phyloP scores from a whole-genome alignment of 225 moss, liverwort and hornwort genomes.

The Bryoerythrophyllum caledonicum region DNA sequence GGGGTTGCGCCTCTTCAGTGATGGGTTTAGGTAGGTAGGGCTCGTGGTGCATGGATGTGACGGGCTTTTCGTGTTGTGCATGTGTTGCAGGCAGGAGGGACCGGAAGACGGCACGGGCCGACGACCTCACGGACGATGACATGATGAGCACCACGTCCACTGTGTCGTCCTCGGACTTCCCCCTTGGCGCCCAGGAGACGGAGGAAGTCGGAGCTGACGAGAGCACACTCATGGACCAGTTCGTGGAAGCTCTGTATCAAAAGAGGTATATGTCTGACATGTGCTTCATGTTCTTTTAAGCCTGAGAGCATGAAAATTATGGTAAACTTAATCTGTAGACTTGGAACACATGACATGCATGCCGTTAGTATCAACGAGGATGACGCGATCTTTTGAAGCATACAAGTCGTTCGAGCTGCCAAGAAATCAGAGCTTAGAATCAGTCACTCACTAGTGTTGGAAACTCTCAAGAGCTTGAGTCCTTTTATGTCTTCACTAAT shows the following conservation, averaged over 20 bases:
- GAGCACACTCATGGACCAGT: constrained; percentile 67
- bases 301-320: no score
- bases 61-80: background rate
- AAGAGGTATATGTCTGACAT: no score
- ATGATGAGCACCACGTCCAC: constrained; percentile 84
- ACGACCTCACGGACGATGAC: constrained; percentile 75
- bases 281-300: no score
- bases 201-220: constrained; percentile 67
- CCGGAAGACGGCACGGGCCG: constrained; percentile 52
- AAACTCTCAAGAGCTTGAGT: background rate
- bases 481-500: background rate
- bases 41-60: constrained; percentile 16
- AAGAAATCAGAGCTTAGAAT: background rate
- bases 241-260: constrained; percentile 73
- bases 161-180: constrained; percentile 65
- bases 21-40: constrained; percentile 18
- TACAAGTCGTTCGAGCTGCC: background rate
- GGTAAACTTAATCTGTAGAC: background rate
- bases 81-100: constrained; percentile 60
- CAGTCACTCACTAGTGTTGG: background rate
- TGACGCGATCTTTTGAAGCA: background rate
- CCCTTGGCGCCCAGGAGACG: constrained; percentile 45
- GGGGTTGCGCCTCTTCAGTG: constrained; percentile 21
- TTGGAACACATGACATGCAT: background rate
- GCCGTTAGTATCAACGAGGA: background rate